Base-by-base conservation (phyloP, 1,139 yeast genomes). In the Diutina rugosa region DNA sequence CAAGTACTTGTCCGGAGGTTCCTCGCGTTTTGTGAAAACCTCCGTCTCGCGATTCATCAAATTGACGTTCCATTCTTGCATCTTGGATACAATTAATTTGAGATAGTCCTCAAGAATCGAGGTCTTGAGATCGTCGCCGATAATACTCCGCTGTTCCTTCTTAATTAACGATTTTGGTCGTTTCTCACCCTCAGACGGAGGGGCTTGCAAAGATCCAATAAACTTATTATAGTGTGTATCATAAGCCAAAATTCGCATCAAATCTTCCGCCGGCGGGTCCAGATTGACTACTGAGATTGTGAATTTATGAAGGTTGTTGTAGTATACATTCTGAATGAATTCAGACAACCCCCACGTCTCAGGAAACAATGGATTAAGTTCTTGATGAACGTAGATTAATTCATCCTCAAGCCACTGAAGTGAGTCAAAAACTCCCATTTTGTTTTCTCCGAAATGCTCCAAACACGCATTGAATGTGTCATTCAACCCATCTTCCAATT, bases 391-490 rank as follows among this genome's bases (percentile, higher is more conserved):
- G 59, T 85, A 78, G 41, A 78, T 70, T 58, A 93, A 71, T 64
- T 93, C 98, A 60, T 86, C 85, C 66, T 87, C 90, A 21, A 91
- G 79, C 95, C 97, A 91, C 58, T 84, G 85, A 56, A 91, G 72
- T 60, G 87, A 84, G 49, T 85, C 86, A 60, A 87, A 76, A 1
- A 91, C 82, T 26, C 76, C 78, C 67, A 82, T 81, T 52, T 74
- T 75, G 57, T 79, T 82, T 12, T 78, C 72, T 3, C 72, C 66
- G 63, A 78, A 86, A 56, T 85, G 83, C 55, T 81, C 73, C 52
- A 76, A 71, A 64, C 93, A 88, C 59, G 83, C 83, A 52, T 76
- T 73, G 69, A 89, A 90, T 18, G 86, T 84, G 21, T 83, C 88
- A 45, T 71, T 73, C 18, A 91, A 78, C 18, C 87, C 77, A 55